Conservation (phyloP, 306 rosid genomes). For the Pterocarpus macrocarpus region DNA sequence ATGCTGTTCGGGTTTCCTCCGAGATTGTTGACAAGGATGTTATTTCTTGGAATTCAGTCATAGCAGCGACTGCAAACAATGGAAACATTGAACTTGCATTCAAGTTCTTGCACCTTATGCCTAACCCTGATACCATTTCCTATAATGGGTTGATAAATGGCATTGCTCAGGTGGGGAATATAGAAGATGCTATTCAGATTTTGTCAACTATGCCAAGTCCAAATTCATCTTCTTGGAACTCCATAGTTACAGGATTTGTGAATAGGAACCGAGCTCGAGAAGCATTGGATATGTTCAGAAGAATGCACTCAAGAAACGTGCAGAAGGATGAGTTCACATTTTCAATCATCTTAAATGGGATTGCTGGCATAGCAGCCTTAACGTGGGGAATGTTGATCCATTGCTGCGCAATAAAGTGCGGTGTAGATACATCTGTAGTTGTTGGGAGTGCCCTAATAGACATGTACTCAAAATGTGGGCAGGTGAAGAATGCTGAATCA, state of each 20-base stretch:
- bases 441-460: slow-evolving; percentile 76
- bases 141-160: slow-evolving; percentile 76
- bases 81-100: slow-evolving; percentile 60
- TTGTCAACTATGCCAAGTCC: slow-evolving; percentile 65
- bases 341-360: slow-evolving; percentile 71
- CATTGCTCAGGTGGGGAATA: slow-evolving; percentile 62
- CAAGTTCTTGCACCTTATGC: slow-evolving; percentile 61
- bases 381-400: slow-evolving; percentile 75
- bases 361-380: slow-evolving; percentile 66
- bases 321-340: slow-evolving; percentile 73
- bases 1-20: slow-evolving; percentile 49
- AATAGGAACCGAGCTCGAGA: slow-evolving; percentile 61
- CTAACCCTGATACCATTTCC: slow-evolving; percentile 65
- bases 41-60: slow-evolving; percentile 78
- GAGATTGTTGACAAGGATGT: slow-evolving; percentile 55
- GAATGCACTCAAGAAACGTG: slow-evolving; percentile 62
- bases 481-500: slow-evolving; percentile 56
- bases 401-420: slow-evolving; percentile 63
- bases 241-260: slow-evolving; percentile 73
- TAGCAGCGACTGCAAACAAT: slow-evolving; percentile 68
- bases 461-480: slow-evolving; percentile 88
- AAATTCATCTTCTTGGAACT: slow-evolving; percentile 81
- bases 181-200: slow-evolving; percentile 64
- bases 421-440: slow-evolving; percentile 61
- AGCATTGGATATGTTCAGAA: slow-evolving; percentile 65